These are phyloP conservation scores for Lachnellula hyalina DNA, from an alignment of 2,329 filamentous ascomycete species.

Conservation along the genomic window DNA sequence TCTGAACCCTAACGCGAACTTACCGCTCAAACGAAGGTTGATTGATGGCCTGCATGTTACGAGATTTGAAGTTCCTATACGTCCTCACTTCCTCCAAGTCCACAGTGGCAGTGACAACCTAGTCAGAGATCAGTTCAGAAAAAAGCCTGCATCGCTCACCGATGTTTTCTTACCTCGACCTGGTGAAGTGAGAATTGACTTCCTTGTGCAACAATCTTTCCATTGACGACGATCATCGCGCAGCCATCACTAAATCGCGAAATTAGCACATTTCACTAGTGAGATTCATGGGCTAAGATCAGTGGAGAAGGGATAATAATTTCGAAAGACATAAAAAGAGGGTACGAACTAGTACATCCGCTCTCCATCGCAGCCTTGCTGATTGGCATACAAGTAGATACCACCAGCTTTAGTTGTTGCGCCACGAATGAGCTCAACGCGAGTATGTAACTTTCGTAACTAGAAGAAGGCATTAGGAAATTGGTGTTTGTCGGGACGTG, in stretches of 20 bases:
- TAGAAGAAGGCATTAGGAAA: conserved; percentile 24
- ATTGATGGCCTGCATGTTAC: conserved; percentile 20
- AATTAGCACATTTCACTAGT: too few species aligned
- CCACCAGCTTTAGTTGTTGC: conserved; percentile 59
- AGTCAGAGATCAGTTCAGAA: background rate
- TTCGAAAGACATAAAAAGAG: too few species aligned
- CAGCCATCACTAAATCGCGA: conserved; percentile 41
- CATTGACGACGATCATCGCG: conserved; percentile 57
- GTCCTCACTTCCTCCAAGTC: conserved; percentile 67
- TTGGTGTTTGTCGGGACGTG: too few species aligned
- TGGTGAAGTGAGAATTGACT: conserved; percentile 39
- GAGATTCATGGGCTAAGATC: conserved; percentile 40
- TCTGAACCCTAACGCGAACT: too few species aligned
- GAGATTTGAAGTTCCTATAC: conserved; percentile 39
- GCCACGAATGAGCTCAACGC: conserved; percentile 60
- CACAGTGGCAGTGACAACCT: conserved; percentile 49
- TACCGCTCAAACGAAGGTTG: conserved; percentile 34
- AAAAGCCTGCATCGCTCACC: background rate
- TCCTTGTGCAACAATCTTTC: conserved; percentile 56
- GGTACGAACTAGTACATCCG: conserved; percentile 41
- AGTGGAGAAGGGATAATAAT: too few species aligned
- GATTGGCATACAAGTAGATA: conserved; percentile 58
- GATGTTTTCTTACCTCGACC: conserved; percentile 42
- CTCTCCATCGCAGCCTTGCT: conserved; percentile 54
- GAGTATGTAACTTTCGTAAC: conserved; percentile 59